Base-by-base conservation (phyloP, 2,329 filamentous ascomycete genomes). In the Fusarium transvaalense region DNA sequence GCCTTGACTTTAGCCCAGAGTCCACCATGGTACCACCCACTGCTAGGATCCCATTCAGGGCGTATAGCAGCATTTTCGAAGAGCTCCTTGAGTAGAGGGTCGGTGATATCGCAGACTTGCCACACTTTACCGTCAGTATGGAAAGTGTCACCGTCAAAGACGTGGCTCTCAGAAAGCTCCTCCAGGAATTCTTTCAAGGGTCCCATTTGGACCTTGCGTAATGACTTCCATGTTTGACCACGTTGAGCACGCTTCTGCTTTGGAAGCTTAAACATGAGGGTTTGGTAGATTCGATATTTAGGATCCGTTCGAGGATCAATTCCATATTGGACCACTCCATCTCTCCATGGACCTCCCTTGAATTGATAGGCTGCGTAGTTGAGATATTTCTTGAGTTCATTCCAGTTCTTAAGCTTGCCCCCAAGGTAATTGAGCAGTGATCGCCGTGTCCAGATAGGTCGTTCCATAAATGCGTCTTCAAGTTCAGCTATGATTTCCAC, bases 351-450 rank as follows among this genome's bases (percentile, higher is more conserved):
- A 0, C 96, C 96, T 23, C 92, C 93, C 61, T 92, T 91, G 84
- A 98, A 97, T 79, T 94, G 93, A 80, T 97, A 99, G 10, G 92
- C 94, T 6, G 93, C 89, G 73, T 96, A 95, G 66, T 93, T 91
- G 53, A 94, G 87, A 46, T 92, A 92, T 75, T 91, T 87, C 73
- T 93, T 91, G 63, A 97, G 79, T 41, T 86, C 79, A 60, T 86
- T 86, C 76, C 83, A 87, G 62, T 84, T 83, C 42, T 82, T 82
- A 27, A 83, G 81, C 47, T 80, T 81, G 48, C 81, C 80, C 3
- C 80, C 81, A 31, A 97, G 83, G 53, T 87, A 85, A 78, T 97
- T 97, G 72, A 91, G 85, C 15, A 97, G 84, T 3, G 91, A 91
- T 21, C 95, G 89, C 1, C 94, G 88, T 5, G 95, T 97, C 89